Base-by-base conservation (phyloP, 768 basidiomycete genomes). In the Saitozyma podzolica region DNA sequence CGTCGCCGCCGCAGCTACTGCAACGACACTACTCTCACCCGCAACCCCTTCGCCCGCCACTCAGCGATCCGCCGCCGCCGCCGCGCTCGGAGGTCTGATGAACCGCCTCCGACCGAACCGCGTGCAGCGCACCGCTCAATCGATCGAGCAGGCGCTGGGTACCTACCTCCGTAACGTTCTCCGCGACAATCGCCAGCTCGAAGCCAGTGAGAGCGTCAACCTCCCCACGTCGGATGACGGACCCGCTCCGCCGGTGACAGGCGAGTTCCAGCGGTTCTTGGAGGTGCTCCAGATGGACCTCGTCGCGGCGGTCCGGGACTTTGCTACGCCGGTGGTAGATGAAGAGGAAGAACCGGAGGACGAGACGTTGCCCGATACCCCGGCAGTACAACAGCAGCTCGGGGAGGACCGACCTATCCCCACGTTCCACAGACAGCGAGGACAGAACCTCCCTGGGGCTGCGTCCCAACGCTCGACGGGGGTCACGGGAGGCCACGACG, bases 1-100 rank as follows among this genome's bases (percentile, higher is more conserved):
- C 69, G 91, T 92, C 40, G 91, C 91, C 4, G 90, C 91, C n/a
- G 89, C 91, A 9, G 91, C 91, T n/a, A 91, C 90, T 0, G 90
- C 91, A 1, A 89, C 89, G 8, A 92, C 91, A 3, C 83, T 90
- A 42, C 16, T 60, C 59, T 7, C 40, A 62, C 51, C 59, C 51
- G 13, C 50, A n/a, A 13, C 51, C 40, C 8, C 59, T 9, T 29
- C 51, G 5, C 85, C 87, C 54, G 84, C 86, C 10, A 29, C 29
- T 29, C 29, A 29, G 29, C 84, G 89, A 50, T 52, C 61, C 0
- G 49, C 68, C 8, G 63, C 68, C 9, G 49, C 68, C 6, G 60
- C 66, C 20, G 57, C 66, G 42, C 58, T 71, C 8, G 63, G 64
- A 19, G 45, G 55, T 17, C 57, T 73, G 29, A 51, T 71, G 45